Evolutionary conservation across 768 basidiomycete species (phyloP), one percentile per base, ranked within the genome.

Genomic region (Rubroboletus pulcherrimus): DNA sequence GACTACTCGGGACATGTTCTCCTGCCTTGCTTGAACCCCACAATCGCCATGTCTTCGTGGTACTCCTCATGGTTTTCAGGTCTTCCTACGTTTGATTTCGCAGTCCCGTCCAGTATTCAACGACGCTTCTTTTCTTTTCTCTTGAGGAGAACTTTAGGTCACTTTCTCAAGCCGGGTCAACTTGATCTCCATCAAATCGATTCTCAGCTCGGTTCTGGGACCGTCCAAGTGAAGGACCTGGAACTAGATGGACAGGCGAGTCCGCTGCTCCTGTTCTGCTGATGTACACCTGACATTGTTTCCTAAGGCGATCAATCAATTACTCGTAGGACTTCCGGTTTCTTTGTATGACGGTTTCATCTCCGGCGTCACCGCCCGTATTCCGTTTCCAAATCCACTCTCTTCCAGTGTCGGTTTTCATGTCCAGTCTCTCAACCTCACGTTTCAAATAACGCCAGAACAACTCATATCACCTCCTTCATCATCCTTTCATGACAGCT

Each of bases 181-280:
- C 81, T 97, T 54, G 91, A 97, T 73, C 77, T 83, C 49, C 81
- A 86, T 53, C 86, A 92, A 73, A 87, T 97, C 63, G 92, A 96
- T 63, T 89, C 92, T 30, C 92, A 96, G 72, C 87, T 98, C 64
- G 89, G 91, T n/a, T 88, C 87, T 40, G 95, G 95, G 17, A 87
- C 82, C 68, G 84, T 97, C 5, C 90, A 93, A 71, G 81, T 98
- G 37, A 86, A 86, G 59, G 85, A 93, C 64, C 75, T 97, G 53
- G 84, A 93, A 67, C 74, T 98, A 48, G 83, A 93, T 69, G 78
- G 79, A 48, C 77, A 84, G 70, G 94, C 89, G 65, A 86, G 79
- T 44, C 31, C 10, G 21, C 40, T 52, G n/a, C 38, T 49, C 33
- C 42, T 51, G 26, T 42, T 54, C 39, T 34, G 12, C 49, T 56